A percentile compares a stretch with the other conserved stretches of the same genome.
Conservation (phyloP, 495 filamentous ascomycete genomes). For the Neurospora terricola region DNA sequence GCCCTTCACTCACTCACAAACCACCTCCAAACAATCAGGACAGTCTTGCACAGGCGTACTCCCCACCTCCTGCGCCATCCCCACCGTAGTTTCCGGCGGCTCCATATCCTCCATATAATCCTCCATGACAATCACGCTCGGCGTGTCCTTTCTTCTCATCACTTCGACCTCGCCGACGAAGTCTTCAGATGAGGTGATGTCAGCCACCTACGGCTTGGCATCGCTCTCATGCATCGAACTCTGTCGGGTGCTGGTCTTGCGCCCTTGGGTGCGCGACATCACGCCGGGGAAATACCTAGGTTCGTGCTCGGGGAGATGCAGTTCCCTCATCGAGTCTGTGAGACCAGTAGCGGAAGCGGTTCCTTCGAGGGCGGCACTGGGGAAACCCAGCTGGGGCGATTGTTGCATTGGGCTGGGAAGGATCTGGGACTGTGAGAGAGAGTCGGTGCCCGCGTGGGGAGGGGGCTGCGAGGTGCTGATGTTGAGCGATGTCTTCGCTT, state of each 20-base stretch:
- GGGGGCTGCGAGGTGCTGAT: background rate
- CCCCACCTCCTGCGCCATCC: background rate
- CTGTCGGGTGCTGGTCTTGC: constrained; percentile 36
- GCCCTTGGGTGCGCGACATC: constrained; percentile 45
- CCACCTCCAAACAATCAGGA: background rate
- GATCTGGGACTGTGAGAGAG: constrained; percentile 10
- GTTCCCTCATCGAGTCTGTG: constrained; percentile 13
- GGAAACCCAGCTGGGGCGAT: constrained; percentile 3
- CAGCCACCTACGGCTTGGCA: background rate
- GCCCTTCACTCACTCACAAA: background rate
- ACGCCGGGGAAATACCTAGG: constrained; percentile 66
- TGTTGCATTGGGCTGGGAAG: constrained; percentile 11
- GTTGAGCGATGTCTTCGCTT: constrained; percentile 4
- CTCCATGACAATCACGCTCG: background rate
- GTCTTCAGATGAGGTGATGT: background rate
- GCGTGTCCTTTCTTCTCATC: background rate
- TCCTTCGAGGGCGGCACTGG: background rate
- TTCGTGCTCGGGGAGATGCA: constrained; percentile 45
- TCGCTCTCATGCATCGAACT: constrained; percentile 32
- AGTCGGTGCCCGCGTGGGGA: background rate
- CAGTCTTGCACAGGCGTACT: background rate
- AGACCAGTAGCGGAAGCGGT: background rate
- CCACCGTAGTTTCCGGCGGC: background rate
- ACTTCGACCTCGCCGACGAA: background rate
- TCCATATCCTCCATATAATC: background rate